Evolutionary conservation across 2,329 filamentous ascomycete species (phyloP).

Genomic region (Septoria petroselini): DNA sequence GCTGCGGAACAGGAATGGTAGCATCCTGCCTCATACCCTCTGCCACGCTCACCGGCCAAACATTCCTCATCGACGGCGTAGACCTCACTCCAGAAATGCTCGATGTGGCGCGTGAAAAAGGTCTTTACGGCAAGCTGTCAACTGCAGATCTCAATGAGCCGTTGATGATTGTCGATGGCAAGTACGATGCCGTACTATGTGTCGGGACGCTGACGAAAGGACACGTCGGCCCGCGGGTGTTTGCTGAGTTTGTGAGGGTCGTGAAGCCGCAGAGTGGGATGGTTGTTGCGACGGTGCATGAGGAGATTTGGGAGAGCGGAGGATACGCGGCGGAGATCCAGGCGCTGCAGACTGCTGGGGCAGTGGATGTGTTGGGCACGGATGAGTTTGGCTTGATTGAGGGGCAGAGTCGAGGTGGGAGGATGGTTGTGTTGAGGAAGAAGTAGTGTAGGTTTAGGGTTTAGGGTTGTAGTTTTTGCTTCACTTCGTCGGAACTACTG

Average conservation of each 20-base stretch:
- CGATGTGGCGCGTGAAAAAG: constrained; percentile 6
- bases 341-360: constrained; percentile 6
- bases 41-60: not conserved
- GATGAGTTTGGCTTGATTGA: constrained; percentile 20
- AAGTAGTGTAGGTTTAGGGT: no score
- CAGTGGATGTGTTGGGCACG: constrained; percentile 14
- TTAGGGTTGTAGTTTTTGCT: no score
- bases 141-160: constrained; percentile 20
- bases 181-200: constrained; percentile 19
- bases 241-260: constrained; percentile 20
- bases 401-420: constrained; percentile 15
- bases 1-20: constrained; percentile 22
- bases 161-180: constrained; percentile 15
- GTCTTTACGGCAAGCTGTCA: constrained; percentile 17
- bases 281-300: constrained; percentile 22
- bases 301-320: constrained; percentile 21
- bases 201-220: constrained; percentile 25
- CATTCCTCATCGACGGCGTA: constrained; percentile 18
- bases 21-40: constrained; percentile 9
- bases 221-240: constrained; percentile 19
- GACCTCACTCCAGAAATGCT: constrained; percentile 22
- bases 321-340: constrained; percentile 20
- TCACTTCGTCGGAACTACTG: no score
- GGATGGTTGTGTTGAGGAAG: constrained; percentile 22
- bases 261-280: constrained; percentile 13